phyloP scores from a whole-genome alignment of 805 yeast species.

The Lipomyces spencermartinsiae region DNA sequence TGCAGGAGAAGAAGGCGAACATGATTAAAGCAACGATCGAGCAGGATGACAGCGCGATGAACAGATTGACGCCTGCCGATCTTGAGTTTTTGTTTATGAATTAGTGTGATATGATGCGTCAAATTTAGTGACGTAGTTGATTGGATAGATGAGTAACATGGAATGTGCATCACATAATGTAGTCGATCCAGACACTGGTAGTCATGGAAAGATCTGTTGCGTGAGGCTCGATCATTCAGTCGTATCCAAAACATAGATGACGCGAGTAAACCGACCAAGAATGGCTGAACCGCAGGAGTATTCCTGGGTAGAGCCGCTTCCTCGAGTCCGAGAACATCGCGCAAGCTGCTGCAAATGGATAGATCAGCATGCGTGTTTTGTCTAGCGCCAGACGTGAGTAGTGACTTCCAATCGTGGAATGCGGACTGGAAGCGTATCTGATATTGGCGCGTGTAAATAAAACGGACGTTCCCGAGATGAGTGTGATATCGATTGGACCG shows the following conservation, averaged over 20 bases:
- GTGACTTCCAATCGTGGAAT: constrained; percentile 1
- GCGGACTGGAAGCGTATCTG: constrained; percentile 1
- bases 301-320: not conserved
- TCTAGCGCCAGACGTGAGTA: constrained; percentile 1
- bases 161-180: constrained; percentile 1
- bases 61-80: constrained; percentile 87
- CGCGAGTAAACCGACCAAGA: not conserved
- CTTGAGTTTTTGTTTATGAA: constrained; percentile 80
- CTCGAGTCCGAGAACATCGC: not conserved
- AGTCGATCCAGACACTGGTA: not conserved
- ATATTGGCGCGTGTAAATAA: not conserved
- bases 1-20: constrained; percentile 96
- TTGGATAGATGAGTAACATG: not conserved
- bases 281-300: not conserved
- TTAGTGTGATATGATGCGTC: not conserved
- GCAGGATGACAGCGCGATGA: constrained; percentile 89
- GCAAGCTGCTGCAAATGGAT: not conserved
- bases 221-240: not conserved
- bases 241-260: not conserved
- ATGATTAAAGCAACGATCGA: constrained; percentile 98
- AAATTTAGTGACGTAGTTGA: not conserved
- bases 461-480: not conserved
- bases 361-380: not conserved
- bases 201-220: constrained; percentile 2
- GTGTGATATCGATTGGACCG: not conserved